Evolutionary conservation across 768 basidiomycete genomes (phyloP).

Genomic region (Tremella mesenterica): DNA sequence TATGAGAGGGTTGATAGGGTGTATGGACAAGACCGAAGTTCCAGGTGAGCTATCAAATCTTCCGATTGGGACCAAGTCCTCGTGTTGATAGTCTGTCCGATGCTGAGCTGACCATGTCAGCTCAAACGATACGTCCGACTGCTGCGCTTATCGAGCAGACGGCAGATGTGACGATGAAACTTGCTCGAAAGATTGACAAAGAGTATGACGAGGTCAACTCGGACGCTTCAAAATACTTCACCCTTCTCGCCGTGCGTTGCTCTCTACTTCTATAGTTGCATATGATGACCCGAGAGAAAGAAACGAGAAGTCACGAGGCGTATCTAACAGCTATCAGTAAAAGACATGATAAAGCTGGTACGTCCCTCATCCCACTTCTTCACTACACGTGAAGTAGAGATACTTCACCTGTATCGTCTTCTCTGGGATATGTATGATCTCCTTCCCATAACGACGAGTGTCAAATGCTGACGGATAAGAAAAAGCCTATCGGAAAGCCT

Average conservation of each 20-base stretch:
- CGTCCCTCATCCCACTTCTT: neutral
- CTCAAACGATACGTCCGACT: constrained; percentile 13
- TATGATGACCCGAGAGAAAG: constrained; percentile 6
- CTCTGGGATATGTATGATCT: no score
- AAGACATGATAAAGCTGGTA: constrained; percentile 11
- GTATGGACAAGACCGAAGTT: constrained; percentile 13
- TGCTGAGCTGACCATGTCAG: neutral
- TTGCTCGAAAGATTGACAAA: constrained; percentile 15
- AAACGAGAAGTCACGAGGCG: constrained; percentile 16
- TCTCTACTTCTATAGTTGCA: neutral
- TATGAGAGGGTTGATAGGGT: constrained; percentile 6
- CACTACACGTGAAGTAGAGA: no score
- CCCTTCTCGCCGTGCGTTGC: constrained; percentile 11
- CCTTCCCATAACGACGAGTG: no score
- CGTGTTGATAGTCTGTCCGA: neutral
- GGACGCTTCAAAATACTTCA: constrained; percentile 14
- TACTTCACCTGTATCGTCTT: no score
- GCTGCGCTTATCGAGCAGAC: constrained; percentile 2
- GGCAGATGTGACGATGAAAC: constrained; percentile 3
- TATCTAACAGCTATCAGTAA: constrained; percentile 11
- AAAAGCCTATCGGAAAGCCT: constrained; percentile 21
- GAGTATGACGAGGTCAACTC: constrained; percentile 17
- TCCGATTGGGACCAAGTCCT: no score
- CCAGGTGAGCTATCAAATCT: no score
- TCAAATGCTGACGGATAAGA: constrained; percentile 1